phyloP scores from a whole-genome alignment of 1,139 yeast species.

The Yarrowia galli region DNA sequence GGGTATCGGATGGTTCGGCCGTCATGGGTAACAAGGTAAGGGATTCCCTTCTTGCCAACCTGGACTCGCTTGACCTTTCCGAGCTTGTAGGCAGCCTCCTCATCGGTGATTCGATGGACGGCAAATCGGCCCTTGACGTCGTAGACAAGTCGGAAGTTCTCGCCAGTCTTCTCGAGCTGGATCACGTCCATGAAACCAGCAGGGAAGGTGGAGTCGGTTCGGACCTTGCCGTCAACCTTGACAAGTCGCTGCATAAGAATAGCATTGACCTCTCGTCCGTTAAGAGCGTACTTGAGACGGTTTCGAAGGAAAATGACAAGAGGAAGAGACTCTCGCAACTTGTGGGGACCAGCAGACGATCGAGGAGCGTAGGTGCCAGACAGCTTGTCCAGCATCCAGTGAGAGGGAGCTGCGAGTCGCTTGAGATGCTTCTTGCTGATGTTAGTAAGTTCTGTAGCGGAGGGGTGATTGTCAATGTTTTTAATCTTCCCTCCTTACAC shows the following conservation, averaged over 20 bases:
- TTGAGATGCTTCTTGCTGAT: conserved; percentile 90
- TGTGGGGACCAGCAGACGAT: conserved; percentile 99
- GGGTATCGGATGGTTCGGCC: conserved; percentile 99
- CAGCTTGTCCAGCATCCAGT: conserved; percentile 99
- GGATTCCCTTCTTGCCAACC: conserved; percentile 97
- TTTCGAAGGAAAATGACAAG: conserved; percentile 97
- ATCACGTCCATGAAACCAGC: conserved; percentile 99
- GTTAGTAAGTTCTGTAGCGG: conserved; percentile 22
- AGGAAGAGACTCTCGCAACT: conserved; percentile 98
- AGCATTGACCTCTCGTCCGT: conserved; percentile 99
- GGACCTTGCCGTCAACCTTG: conserved; percentile 98
- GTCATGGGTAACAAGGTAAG: conserved; percentile 98
- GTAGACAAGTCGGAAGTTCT: conserved; percentile 98
- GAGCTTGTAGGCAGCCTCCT: conserved; percentile 97
- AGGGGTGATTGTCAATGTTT: too few relatives aligned
- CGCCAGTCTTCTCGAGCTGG: conserved; percentile 96
- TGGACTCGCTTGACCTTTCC: conserved; percentile 98
- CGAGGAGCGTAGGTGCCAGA: conserved; percentile 99
- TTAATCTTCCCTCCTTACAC: conserved; percentile 5
- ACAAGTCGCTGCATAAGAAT: conserved; percentile 99
- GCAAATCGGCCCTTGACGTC: conserved; percentile 99
- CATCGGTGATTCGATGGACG: conserved; percentile 98
- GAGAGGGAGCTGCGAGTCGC: conserved; percentile 99
- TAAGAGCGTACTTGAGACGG: conserved; percentile 99
- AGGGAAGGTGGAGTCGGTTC: conserved; percentile 98